These are phyloP conservation scores for Tilletia setariae DNA, from an alignment of 1,284 basidiomycete genomes.

Conservation along the genomic window DNA sequence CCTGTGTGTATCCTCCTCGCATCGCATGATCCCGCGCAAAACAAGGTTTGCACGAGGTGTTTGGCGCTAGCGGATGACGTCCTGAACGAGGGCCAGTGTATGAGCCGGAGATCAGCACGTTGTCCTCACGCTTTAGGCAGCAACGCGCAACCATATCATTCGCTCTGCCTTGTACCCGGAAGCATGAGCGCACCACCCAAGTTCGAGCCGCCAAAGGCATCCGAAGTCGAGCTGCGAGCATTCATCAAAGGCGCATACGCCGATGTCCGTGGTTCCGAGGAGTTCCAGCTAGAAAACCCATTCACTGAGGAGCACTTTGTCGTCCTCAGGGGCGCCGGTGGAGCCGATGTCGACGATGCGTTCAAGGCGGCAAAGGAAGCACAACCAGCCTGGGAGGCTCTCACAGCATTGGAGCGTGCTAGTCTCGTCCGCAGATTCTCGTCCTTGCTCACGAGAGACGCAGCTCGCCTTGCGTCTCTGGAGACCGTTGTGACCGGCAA, in stretches of 20 bases:
- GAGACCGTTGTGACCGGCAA: not conserved
- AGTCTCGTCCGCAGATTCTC: not conserved
- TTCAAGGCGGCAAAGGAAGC: constrained; percentile 5
- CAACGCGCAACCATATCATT: too few relatives aligned
- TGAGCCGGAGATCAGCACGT: too few relatives aligned
- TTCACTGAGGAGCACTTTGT: not conserved
- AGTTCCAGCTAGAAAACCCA: not conserved
- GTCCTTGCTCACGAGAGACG: not conserved
- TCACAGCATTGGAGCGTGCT: not conserved
- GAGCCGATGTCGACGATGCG: not conserved
- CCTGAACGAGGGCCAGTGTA: too few relatives aligned
- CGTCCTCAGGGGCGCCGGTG: not conserved
- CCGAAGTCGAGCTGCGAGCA: not conserved
- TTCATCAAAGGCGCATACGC: not conserved
- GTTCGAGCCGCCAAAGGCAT: not conserved
- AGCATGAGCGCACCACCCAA: not conserved
- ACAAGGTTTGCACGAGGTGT: too few relatives aligned
- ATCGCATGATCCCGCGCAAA: too few relatives aligned
- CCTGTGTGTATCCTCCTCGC: too few relatives aligned
- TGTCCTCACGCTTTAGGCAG: too few relatives aligned
- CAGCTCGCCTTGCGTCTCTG: not conserved
- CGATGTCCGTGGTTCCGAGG: not conserved
- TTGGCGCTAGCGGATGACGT: too few relatives aligned
- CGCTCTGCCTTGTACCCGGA: too few relatives aligned
- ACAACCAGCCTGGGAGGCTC: not conserved